A percentile compares a stretch with the other conserved stretches of the same genome.
Conservation (phyloP, 2,329 filamentous ascomycete genomes). For the Tolypocladium ophioglossoides region DNA sequence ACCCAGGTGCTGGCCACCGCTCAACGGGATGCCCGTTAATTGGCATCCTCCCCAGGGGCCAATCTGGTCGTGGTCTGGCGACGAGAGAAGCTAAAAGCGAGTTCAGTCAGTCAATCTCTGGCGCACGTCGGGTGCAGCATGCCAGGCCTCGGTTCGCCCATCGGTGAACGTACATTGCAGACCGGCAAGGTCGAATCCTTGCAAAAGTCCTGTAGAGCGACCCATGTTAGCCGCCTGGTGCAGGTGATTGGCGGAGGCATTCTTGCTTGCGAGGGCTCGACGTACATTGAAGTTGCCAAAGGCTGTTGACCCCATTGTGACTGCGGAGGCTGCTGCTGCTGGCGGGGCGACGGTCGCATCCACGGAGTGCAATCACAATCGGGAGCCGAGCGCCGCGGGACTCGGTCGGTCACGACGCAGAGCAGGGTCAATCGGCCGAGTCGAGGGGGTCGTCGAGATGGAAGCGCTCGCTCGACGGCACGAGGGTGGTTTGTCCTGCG, state of each 20-base stretch:
- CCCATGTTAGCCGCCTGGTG: slow-evolving; percentile 12
- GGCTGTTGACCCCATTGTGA: slow-evolving; percentile 47
- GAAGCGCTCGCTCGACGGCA: background rate
- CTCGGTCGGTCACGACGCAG: background rate
- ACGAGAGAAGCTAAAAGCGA: slow-evolving; percentile 38
- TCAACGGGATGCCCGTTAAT: slow-evolving; percentile 64
- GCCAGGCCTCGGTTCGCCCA: background rate
- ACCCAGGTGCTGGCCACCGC: slow-evolving; percentile 54
- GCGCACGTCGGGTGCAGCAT: slow-evolving; percentile 5
- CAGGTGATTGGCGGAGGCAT: background rate
- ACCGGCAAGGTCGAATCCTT: slow-evolving; percentile 72
- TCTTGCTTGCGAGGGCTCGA: background rate
- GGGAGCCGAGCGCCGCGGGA: background rate
- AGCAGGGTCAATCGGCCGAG: background rate
- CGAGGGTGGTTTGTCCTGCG: background rate
- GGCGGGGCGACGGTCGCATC: background rate
- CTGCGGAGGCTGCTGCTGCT: slow-evolving; percentile 10
- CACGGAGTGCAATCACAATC: slow-evolving; percentile 1
- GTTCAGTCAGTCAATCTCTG: slow-evolving; percentile 7
- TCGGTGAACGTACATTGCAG: slow-evolving; percentile 55
- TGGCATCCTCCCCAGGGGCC: slow-evolving; percentile 59
- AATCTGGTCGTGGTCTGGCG: slow-evolving; percentile 45
- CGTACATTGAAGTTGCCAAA: slow-evolving; percentile 52
- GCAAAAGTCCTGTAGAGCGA: slow-evolving; percentile 58
- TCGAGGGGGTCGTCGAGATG: background rate